Evolutionary conservation across 2,329 filamentous ascomycete species (phyloP).

Genomic region (Macrophomina tecta): DNA sequence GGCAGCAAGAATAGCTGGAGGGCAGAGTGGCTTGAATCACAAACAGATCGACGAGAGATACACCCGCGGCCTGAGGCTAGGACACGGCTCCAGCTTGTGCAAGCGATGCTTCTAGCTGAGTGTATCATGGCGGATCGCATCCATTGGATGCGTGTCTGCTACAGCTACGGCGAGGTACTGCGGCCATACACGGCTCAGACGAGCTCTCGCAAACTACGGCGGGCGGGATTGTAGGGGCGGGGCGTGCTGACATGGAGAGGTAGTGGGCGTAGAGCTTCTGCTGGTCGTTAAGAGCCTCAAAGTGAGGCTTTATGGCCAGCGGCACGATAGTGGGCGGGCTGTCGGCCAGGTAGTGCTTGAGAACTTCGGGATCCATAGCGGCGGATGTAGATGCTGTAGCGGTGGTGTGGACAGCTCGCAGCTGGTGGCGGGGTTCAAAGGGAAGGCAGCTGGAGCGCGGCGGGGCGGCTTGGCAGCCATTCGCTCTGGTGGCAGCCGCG

Average conservation of each 20-base stretch:
- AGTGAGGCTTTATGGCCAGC: slow-evolving; percentile 91
- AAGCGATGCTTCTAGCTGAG: not conserved
- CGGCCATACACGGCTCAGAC: slow-evolving; percentile 6
- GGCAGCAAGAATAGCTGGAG: not conserved
- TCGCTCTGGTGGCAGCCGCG: not conserved
- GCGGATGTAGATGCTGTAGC: slow-evolving; percentile 27
- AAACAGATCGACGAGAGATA: not conserved
- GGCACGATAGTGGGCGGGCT: slow-evolving; percentile 86
- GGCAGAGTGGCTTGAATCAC: not conserved
- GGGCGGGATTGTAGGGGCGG: slow-evolving; percentile 8
- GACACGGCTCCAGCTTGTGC: slow-evolving; percentile 1
- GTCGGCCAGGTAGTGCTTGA: slow-evolving; percentile 84
- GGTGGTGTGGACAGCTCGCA: slow-evolving; percentile 21
- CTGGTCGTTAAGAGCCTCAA: slow-evolving; percentile 74
- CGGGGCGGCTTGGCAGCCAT: slow-evolving; percentile 18
- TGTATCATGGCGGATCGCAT: not conserved
- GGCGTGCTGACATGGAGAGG: slow-evolving; percentile 43
- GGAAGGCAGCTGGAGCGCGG: slow-evolving; percentile 15
- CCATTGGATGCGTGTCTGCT: not conserved
- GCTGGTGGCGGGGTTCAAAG: slow-evolving; percentile 20
- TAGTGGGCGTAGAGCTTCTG: slow-evolving; percentile 91
- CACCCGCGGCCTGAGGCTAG: not conserved
- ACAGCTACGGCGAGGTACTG: not conserved
- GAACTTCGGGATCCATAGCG: slow-evolving; percentile 51
- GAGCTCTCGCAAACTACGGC: slow-evolving; percentile 6